These are phyloP conservation scores for Glaciozyma martinii DNA, from an alignment of 768 basidiomycete genomes.

Conservation along the genomic window DNA sequence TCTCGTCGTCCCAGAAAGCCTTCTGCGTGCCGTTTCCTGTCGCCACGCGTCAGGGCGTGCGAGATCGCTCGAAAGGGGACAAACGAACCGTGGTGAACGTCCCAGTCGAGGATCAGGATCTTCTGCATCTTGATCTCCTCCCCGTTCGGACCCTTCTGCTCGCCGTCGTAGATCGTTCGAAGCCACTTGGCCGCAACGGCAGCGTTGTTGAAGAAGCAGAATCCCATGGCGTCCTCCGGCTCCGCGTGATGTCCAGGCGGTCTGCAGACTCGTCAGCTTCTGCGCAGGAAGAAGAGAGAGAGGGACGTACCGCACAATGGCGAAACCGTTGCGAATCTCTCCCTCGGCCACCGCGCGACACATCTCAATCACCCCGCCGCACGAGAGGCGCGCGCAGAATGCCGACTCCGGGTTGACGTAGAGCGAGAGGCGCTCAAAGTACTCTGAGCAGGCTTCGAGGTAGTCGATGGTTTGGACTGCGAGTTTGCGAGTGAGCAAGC, in stretches of 20 bases:
- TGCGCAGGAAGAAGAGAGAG: not conserved
- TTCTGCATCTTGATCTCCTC: slow-evolving; percentile 49
- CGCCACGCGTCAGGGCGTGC: not conserved
- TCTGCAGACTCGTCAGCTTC: slow-evolving; percentile 1
- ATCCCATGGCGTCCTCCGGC: slow-evolving; percentile 96
- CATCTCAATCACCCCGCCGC: slow-evolving; percentile 90
- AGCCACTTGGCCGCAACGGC: slow-evolving; percentile 81
- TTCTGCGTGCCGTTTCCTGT: slow-evolving; percentile 93
- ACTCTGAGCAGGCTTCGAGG: slow-evolving; percentile 56
- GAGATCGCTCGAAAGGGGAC: not conserved
- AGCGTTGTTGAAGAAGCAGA: slow-evolving; percentile 99
- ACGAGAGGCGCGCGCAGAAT: slow-evolving; percentile 72
- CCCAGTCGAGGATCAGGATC: slow-evolving; percentile 94
- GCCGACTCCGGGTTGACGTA: slow-evolving; percentile 84
- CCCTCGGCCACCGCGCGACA: slow-evolving; percentile 73
- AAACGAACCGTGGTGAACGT: slow-evolving; percentile 76
- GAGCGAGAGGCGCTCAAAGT: slow-evolving; percentile 84
- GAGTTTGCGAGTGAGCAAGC: not conserved
- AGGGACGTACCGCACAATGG: slow-evolving; percentile 61
- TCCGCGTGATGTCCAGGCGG: slow-evolving; percentile 98
- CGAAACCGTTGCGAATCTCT: slow-evolving; percentile 74
- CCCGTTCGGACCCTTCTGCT: slow-evolving; percentile 20
- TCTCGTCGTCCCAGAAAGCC: slow-evolving; percentile 87
- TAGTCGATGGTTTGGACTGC: slow-evolving; percentile 26
- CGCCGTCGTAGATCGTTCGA: slow-evolving; percentile 48